phyloP scores from a whole-genome alignment of 129 eudicot species.

The sunflower (Helianthus annuus) region DNA sequence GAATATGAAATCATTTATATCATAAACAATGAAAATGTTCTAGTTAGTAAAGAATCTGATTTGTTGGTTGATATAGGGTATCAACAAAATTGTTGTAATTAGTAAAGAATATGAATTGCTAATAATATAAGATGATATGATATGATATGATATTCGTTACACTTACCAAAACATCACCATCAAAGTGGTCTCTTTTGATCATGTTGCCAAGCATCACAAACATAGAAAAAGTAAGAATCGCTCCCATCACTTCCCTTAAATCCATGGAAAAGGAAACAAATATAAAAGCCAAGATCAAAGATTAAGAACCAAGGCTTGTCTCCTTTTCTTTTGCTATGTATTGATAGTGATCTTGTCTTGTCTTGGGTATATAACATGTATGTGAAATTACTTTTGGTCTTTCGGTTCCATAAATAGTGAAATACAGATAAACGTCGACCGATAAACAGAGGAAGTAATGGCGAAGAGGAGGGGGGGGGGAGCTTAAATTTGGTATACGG shows the following conservation, averaged over 20 bases:
- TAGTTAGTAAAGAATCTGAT: background rate
- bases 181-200: slow-evolving; percentile 63
- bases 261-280: slow-evolving; percentile 38
- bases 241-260: slow-evolving; percentile 58
- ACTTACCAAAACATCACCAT: slow-evolving; percentile 34
- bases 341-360: slow-evolving; percentile 12
- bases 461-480: slow-evolving; percentile 21
- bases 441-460: slow-evolving; percentile 21
- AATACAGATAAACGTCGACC: slow-evolving; percentile 15
- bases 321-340: slow-evolving; percentile 9
- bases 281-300: slow-evolving; percentile 21
- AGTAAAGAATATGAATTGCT: background rate
- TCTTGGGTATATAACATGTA: slow-evolving; percentile 13
- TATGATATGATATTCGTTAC: slow-evolving; percentile 6
- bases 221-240: slow-evolving; percentile 60
- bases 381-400: slow-evolving; percentile 23
- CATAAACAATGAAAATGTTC: too few relatives aligned
- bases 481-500: slow-evolving; percentile 40
- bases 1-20: too few relatives aligned
- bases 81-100: too few relatives aligned
- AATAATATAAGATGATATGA: background rate
- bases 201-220: slow-evolving; percentile 63
- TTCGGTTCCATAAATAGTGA: slow-evolving; percentile 21
- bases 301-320: background rate
- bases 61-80: background rate